phyloP scores from a whole-genome alignment of 2,329 filamentous ascomycete genomes.

The Xylaria sp. region DNA sequence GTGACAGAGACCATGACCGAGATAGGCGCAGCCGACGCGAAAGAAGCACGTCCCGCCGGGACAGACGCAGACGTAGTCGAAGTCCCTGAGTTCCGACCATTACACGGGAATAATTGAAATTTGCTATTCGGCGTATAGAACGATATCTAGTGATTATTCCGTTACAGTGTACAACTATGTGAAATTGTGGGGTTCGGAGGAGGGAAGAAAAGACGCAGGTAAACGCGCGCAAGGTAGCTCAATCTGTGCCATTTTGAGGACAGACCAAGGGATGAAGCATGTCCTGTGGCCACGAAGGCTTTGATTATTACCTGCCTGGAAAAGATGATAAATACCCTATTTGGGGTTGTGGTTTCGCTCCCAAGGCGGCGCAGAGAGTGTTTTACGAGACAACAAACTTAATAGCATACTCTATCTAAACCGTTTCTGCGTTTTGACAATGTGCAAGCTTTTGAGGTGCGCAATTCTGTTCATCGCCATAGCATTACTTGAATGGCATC shows the following conservation, averaged over 20 bases:
- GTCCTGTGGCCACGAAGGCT: no score
- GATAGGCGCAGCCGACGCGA: constrained; percentile 31
- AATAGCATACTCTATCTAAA: not conserved
- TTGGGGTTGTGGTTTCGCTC: not conserved
- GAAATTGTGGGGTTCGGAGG: not conserved
- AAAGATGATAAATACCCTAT: not conserved
- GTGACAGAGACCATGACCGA: constrained; percentile 22
- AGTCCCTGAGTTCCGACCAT: constrained; percentile 11
- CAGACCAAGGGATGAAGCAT: not conserved
- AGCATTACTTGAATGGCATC: no score
- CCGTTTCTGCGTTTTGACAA: no score
- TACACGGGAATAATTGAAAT: not conserved
- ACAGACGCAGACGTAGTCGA: constrained; percentile 25
- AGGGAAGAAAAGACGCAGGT: not conserved
- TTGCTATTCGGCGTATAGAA: not conserved
- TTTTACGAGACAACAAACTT: no score
- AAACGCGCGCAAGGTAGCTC: not conserved
- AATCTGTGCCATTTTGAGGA: not conserved
- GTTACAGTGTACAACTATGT: constrained; percentile 2
- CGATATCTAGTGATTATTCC: not conserved
- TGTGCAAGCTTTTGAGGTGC: no score
- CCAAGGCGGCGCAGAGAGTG: no score
- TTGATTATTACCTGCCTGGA: not conserved
- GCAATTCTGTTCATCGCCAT: no score
- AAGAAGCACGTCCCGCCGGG: constrained; percentile 29